These are phyloP conservation scores for Telopea speciosissima DNA, from an alignment of 177 flowering plant species.

Conservation along the genomic window DNA sequence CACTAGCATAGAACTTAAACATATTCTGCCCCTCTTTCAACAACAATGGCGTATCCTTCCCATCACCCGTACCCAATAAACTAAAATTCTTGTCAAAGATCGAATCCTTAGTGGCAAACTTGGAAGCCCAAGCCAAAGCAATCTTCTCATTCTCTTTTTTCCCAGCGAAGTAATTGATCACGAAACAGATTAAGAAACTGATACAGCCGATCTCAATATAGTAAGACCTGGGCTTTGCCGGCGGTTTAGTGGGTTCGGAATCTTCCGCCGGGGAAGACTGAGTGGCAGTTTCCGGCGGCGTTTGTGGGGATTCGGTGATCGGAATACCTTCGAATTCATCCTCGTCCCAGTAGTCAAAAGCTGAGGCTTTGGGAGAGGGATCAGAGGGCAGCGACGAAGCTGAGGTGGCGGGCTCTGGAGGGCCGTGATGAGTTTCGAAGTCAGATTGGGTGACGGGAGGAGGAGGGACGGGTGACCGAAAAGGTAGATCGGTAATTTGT, in stretches of 20 bases:
- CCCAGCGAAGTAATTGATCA: conserved; percentile 77
- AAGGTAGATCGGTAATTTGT: conserved; percentile 10
- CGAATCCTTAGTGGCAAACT: conserved; percentile 70
- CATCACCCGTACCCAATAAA: conserved; percentile 82
- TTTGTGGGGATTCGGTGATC: conserved; percentile 7
- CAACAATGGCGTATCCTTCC: conserved; percentile 82
- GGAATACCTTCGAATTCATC: conserved; percentile 76
- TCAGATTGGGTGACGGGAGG: conserved; percentile 22
- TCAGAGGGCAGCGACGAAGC: conserved; percentile 16
- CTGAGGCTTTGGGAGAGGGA: conserved; percentile 25
- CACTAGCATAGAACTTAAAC: conserved; percentile 93
- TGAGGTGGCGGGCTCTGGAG: conserved; percentile 13
- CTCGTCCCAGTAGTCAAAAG: conserved; percentile 67
- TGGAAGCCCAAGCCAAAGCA: conserved; percentile 85
- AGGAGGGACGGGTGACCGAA: conserved; percentile 22
- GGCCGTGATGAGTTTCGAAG: conserved; percentile 17
- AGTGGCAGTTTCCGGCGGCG: conserved; percentile 11
- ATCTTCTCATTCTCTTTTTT: conserved; percentile 84
- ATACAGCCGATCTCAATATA: conserved; percentile 63
- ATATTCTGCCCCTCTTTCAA: conserved; percentile 88
- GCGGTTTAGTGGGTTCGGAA: conserved; percentile 5
- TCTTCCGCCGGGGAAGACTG: conserved; percentile 1
- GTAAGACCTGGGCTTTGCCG: conserved; percentile 18
- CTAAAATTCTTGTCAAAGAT: conserved; percentile 93
- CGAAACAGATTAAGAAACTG: conserved; percentile 63